Conservation (phyloP, 1,139 yeast species). For the Taphrina confusa region DNA sequence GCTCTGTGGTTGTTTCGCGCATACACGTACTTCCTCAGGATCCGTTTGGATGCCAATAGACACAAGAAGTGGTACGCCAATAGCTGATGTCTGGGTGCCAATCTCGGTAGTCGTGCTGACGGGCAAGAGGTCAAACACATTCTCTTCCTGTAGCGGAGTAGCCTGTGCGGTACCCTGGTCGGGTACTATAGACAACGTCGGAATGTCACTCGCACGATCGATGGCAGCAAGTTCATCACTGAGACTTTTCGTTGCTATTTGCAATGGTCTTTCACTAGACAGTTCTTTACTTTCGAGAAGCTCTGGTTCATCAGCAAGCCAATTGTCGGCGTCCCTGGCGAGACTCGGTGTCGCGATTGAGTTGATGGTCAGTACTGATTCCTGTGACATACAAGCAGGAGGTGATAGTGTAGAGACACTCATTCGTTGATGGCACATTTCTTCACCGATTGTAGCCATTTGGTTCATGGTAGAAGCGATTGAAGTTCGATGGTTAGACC, state of each 20-base stretch:
- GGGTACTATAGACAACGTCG: too few relatives aligned
- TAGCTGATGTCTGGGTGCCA: background rate
- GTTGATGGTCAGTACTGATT: background rate
- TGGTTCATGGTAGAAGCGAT: background rate
- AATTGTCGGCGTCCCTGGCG: background rate
- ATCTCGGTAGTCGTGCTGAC: background rate
- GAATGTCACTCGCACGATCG: too few relatives aligned
- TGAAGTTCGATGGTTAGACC: background rate
- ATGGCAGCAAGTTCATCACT: background rate
- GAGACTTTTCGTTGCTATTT: background rate
- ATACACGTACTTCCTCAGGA: too few relatives aligned
- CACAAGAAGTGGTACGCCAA: background rate
- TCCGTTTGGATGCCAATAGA: background rate
- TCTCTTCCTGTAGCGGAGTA: too few relatives aligned
- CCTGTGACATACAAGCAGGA: background rate
- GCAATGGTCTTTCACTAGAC: background rate
- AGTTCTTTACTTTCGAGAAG: background rate
- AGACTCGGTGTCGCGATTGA: slow-evolving; percentile 11
- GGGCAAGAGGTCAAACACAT: too few relatives aligned
- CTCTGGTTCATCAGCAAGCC: background rate
- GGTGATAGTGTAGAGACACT: background rate
- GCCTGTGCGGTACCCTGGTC: too few relatives aligned
- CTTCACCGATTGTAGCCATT: too few relatives aligned
- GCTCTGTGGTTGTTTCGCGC: too few relatives aligned
- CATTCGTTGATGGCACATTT: too few relatives aligned